phyloP scores from a whole-genome alignment of 176 grass and related monocot genomes.

The Tillandsia fasciculata region DNA sequence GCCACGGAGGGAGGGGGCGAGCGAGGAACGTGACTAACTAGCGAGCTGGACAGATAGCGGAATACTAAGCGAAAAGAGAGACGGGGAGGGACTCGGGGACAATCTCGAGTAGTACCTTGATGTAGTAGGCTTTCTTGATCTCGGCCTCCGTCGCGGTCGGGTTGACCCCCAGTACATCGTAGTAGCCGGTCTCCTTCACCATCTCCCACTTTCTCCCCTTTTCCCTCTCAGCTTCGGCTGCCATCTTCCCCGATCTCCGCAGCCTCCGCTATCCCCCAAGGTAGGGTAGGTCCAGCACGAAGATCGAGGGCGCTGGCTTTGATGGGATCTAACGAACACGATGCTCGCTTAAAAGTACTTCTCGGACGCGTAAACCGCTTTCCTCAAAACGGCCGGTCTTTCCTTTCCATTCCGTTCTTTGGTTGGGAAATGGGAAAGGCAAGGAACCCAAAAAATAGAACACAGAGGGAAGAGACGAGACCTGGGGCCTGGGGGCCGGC shows the following conservation, averaged over 20 bases:
- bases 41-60: not conserved
- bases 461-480: too few species aligned
- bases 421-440: too few species aligned
- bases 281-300: too few species aligned
- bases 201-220: conserved; percentile 22
- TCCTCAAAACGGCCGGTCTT: not conserved
- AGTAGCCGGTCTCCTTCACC: conserved; percentile 93
- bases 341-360: not conserved
- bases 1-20: too few species aligned
- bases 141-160: conserved; percentile 71
- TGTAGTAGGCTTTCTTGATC: conserved; percentile 97
- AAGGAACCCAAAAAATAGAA: too few species aligned
- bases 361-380: not conserved
- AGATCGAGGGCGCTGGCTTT: too few species aligned
- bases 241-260: not conserved
- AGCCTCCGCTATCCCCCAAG: not conserved
- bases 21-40: too few species aligned
- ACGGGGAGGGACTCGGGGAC: not conserved
- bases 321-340: not conserved
- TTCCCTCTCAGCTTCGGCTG: not conserved
- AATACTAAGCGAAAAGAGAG: not conserved
- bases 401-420: too few species aligned
- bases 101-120: conserved; percentile 40
- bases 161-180: conserved; percentile 73
- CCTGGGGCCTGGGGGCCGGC: too few species aligned